Evolutionary conservation across 1,139 yeast genomes (phyloP).

Genomic region (Yamadazyma diospyri): DNA sequence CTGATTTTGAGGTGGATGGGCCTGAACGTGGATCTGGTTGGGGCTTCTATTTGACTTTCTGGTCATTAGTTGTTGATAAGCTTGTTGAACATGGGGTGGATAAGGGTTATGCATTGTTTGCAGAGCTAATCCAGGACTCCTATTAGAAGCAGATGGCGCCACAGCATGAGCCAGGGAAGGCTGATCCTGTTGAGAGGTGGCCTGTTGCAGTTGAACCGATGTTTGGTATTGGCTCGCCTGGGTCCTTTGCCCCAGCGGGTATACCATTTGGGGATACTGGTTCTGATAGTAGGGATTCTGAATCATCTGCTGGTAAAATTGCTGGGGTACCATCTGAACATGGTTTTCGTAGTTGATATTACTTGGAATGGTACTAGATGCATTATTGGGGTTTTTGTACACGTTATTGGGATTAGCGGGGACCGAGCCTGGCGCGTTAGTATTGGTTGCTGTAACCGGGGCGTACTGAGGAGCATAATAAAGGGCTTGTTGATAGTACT

Average conservation of each 20-base stretch:
- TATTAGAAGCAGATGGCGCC: too few relatives aligned
- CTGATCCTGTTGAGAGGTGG: slow-evolving; percentile 8
- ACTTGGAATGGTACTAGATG: too few relatives aligned
- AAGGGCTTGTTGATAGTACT: slow-evolving; percentile 3
- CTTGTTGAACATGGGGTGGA: not conserved
- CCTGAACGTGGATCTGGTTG: too few relatives aligned
- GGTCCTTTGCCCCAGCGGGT: too few relatives aligned
- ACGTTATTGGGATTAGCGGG: too few relatives aligned
- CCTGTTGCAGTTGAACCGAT: slow-evolving; percentile 3
- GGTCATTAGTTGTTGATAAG: not conserved
- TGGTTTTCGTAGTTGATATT: slow-evolving; percentile 1
- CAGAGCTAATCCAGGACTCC: too few relatives aligned
- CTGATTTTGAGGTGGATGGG: too few relatives aligned
- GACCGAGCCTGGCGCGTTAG: too few relatives aligned
- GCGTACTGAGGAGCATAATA: slow-evolving; percentile 2
- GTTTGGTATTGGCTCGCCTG: too few relatives aligned
- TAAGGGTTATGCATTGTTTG: not conserved
- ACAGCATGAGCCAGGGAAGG: not conserved
- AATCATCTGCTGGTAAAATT: slow-evolving; percentile 1
- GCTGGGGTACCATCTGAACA: slow-evolving; percentile 1
- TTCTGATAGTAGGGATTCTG: not conserved
- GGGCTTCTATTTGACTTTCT: slow-evolving; percentile 2
- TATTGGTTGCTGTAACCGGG: too few relatives aligned
- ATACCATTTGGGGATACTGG: too few relatives aligned
- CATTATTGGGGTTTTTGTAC: too few relatives aligned